Conservation (phyloP, 768 basidiomycete species). For the Auricularia sp. region DNA sequence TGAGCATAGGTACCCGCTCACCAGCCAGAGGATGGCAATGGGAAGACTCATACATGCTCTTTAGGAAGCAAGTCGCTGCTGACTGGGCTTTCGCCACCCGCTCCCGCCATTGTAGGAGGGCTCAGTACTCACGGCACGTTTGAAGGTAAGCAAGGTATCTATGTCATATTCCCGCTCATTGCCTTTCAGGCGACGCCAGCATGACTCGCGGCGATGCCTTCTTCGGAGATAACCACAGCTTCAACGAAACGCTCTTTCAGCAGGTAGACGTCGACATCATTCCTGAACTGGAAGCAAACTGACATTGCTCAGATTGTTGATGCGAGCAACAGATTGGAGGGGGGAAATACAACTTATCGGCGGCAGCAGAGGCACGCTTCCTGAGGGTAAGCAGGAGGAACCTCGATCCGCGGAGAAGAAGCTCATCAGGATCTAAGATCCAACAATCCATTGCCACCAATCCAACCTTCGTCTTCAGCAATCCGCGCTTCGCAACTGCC, state of each 20-base stretch:
- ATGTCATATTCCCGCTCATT: background rate
- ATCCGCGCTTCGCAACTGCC: conserved; percentile 3
- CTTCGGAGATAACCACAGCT: conserved; percentile 5
- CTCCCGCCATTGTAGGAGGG: conserved; percentile 2
- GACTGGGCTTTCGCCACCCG: background rate
- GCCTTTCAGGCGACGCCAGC: conserved; percentile 4
- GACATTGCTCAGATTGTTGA: background rate
- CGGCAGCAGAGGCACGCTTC: background rate
- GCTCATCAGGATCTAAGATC: background rate
- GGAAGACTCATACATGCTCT: background rate
- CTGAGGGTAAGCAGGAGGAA: background rate
- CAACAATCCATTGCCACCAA: conserved; percentile 7
- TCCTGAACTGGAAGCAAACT: background rate
- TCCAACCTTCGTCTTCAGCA: conserved; percentile 5
- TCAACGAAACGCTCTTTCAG: conserved; percentile 6
- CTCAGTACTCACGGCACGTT: conserved; percentile 4
- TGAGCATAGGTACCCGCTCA: conserved; percentile 3
- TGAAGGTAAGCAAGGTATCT: conserved; percentile 1
- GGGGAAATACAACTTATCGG: background rate
- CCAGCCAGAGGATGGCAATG: background rate
- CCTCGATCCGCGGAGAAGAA: background rate
- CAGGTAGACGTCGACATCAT: background rate
- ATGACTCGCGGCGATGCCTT: conserved; percentile 8
- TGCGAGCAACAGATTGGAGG: background rate
- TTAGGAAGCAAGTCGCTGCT: background rate